These are phyloP conservation scores for Sutorius eximius DNA, from an alignment of 1,284 basidiomycete species.

Conservation along the genomic window DNA sequence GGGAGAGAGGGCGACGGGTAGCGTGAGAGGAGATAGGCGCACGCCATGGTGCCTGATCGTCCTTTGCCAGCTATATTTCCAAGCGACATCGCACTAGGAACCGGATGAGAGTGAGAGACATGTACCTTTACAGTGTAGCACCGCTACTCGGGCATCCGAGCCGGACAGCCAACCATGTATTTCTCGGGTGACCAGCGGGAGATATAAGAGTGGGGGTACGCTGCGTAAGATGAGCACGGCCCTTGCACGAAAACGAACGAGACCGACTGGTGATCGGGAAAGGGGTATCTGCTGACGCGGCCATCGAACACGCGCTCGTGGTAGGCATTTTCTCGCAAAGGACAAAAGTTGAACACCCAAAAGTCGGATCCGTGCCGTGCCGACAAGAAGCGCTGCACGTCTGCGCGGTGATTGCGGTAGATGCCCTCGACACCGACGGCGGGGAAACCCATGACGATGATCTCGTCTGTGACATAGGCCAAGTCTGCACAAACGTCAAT, in stretches of 20 bases:
- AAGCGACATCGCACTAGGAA: constrained; percentile 8
- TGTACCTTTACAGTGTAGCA: constrained; percentile 87
- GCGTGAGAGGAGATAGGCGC: constrained; percentile 70
- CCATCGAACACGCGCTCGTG: constrained; percentile 59
- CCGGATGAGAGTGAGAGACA: background rate
- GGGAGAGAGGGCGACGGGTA: constrained; percentile 10
- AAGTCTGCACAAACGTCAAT: constrained; percentile 50
- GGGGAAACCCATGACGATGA: constrained; percentile 91
- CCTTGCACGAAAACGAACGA: background rate
- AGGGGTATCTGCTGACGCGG: constrained; percentile 81
- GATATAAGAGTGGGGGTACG: constrained; percentile 79
- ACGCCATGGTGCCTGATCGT: constrained; percentile 79
- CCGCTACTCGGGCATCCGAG: constrained; percentile 69
- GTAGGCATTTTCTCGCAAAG: constrained; percentile 72
- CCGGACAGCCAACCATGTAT: constrained; percentile 77
- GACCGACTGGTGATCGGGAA: constrained; percentile 84
- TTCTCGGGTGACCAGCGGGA: constrained; percentile 76
- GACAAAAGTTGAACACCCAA: constrained; percentile 89
- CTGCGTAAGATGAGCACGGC: constrained; percentile 36
- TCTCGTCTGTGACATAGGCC: constrained; percentile 77
- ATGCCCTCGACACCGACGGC: constrained; percentile 77
- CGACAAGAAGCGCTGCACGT: constrained; percentile 78
- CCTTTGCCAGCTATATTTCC: constrained; percentile 68
- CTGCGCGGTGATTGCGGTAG: constrained; percentile 79
- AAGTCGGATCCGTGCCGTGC: constrained; percentile 73